These are phyloP conservation scores for Vanrija pseudolonga DNA, from an alignment of 1,284 basidiomycete genomes.

Conservation along the genomic window DNA sequence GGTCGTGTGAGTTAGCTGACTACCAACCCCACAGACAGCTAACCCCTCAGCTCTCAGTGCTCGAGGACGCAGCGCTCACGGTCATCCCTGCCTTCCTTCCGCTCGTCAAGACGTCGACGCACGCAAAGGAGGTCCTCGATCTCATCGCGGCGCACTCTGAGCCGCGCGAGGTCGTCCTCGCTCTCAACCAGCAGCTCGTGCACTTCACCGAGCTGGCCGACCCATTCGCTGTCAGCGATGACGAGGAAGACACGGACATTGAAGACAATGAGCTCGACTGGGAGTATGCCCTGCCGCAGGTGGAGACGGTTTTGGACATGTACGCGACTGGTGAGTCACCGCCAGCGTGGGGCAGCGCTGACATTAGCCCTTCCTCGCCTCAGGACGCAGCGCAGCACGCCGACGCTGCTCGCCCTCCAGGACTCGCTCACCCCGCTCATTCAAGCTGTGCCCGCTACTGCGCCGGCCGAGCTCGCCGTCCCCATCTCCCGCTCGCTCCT, in stretches of 20 bases:
- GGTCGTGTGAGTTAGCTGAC: constrained; percentile 9
- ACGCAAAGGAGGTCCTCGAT: constrained; percentile 10
- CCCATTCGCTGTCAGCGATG: constrained; percentile 29
- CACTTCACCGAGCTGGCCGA: constrained; percentile 27
- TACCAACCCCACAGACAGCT: not conserved
- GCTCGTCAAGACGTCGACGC: not conserved
- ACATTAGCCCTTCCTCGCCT: constrained; percentile 27
- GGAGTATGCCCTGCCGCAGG: constrained; percentile 53
- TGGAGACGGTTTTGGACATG: constrained; percentile 54
- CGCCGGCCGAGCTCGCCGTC: constrained; percentile 8
- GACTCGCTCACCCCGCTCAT: constrained; percentile 25
- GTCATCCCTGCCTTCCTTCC: constrained; percentile 16
- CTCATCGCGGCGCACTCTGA: constrained; percentile 17
- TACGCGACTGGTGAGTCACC: constrained; percentile 22
- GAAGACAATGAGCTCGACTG: constrained; percentile 42
- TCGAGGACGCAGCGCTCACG: constrained; percentile 17
- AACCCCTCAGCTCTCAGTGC: constrained; percentile 5
- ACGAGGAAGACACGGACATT: constrained; percentile 22
- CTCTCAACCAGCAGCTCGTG: constrained; percentile 25
- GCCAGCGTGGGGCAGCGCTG: not conserved
- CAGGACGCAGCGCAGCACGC: constrained; percentile 26
- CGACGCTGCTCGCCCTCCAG: constrained; percentile 26
- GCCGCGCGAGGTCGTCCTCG: constrained; percentile 32
- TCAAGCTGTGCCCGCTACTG: constrained; percentile 10
- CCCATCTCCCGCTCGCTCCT: constrained; percentile 19